Conservation (phyloP, 345 rosid genomes). For the Arabidopsis arenosa region DNA sequence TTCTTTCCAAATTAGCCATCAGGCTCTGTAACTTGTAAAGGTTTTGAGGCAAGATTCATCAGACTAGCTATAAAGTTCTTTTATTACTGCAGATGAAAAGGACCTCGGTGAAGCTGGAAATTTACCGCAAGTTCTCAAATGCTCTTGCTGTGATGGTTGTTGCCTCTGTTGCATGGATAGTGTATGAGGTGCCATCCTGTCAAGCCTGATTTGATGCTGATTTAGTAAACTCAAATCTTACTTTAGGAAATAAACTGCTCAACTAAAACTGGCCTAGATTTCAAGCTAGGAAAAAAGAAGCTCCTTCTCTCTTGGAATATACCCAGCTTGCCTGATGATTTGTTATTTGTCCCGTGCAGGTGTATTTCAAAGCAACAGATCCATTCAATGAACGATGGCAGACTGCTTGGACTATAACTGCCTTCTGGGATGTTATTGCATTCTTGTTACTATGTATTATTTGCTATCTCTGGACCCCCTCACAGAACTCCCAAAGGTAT, state of each 20-base stretch:
- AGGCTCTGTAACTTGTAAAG: slow-evolving; percentile 13
- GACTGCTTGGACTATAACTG: slow-evolving; percentile 93
- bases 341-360: slow-evolving; percentile 52
- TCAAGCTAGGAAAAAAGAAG: slow-evolving; percentile 4
- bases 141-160: slow-evolving; percentile 80
- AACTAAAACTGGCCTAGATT: slow-evolving; percentile 2
- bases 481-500: slow-evolving; percentile 90
- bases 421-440: slow-evolving; percentile 92
- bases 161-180: slow-evolving; percentile 90
- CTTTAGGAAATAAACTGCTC: slow-evolving; percentile 16
- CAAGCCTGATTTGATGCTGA: slow-evolving; percentile 19
- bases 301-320: slow-evolving; percentile 7
- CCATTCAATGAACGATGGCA: slow-evolving; percentile 93
- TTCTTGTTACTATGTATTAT: slow-evolving; percentile 76
- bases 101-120: slow-evolving; percentile 83
- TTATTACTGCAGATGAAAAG: slow-evolving; percentile 63
- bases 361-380: slow-evolving; percentile 96
- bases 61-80: slow-evolving; percentile 8
- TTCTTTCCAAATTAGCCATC: slow-evolving; percentile 14
- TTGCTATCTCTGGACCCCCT: slow-evolving; percentile 97
- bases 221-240: slow-evolving; percentile 15
- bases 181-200: slow-evolving; percentile 70
- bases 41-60: slow-evolving; percentile 15
- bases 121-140: slow-evolving; percentile 95
- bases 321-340: slow-evolving; percentile 19